These are phyloP conservation scores for Cicer pinnatifidum DNA, from an alignment of 306 rosid genomes.

Conservation along the genomic window DNA sequence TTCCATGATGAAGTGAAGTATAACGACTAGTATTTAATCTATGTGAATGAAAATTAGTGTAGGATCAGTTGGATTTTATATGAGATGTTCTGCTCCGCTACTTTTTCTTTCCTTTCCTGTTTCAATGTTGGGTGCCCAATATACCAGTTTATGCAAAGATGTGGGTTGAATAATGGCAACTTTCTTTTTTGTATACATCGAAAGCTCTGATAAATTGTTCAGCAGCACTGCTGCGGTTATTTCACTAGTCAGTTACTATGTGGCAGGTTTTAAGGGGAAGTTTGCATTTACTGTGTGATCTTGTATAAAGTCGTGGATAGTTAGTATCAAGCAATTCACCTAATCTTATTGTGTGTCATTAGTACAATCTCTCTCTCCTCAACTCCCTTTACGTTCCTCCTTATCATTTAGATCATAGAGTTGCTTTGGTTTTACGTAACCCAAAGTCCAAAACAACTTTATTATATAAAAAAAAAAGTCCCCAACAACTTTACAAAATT, in stretches of 20 bases:
- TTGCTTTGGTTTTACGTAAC: no score
- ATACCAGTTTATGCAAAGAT: neutral
- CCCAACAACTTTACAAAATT: no score
- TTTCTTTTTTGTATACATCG: neutral
- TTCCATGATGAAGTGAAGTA: constrained; percentile 53
- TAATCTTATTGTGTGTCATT: no score
- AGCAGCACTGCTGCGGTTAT: neutral
- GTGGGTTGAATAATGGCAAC: constrained; percentile 26
- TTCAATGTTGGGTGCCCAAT: constrained; percentile 27
- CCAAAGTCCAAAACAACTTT: no score
- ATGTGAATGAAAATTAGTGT: neutral
- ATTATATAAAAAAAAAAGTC: no score
- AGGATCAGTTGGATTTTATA: constrained; percentile 22
- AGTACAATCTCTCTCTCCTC: no score
- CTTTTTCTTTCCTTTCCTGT: neutral
- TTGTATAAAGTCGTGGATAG: no score
- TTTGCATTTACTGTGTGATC: neutral
- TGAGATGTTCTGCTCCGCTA: neutral
- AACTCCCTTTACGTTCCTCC: no score
- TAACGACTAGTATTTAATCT: constrained; percentile 25
- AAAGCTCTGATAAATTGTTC: neutral
- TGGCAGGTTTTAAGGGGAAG: neutral
- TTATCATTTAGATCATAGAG: no score
- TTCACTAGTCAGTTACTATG: neutral
- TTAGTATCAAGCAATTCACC: no score